Base-by-base conservation (phyloP, 768 basidiomycete genomes). In the Rhodosporidiobolus odoratus region DNA sequence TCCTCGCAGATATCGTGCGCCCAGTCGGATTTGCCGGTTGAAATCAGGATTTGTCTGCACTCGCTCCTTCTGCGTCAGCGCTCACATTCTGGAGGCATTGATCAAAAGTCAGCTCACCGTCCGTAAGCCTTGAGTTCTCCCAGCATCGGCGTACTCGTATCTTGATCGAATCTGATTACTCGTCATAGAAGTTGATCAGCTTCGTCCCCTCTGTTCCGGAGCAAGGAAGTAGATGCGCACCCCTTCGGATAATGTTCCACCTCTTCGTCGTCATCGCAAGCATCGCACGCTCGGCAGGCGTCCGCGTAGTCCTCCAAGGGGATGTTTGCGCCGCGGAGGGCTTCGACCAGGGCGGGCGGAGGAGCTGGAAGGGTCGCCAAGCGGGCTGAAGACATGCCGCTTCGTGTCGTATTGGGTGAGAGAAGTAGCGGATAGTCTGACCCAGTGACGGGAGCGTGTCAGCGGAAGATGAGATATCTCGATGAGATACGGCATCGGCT, bases 1-100 rank as follows among this genome's bases (percentile, higher is more conserved):
- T 85, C 88, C 67, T 87, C 85, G 4, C 89, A 88, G 68, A 97
- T 86, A 52, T 92, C 87, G 50, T 83, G 83, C 47, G 86, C 85
- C 94, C 94, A 97, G 81, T 98, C 92, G 27, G 86, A 83, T 80
- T 89, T 87, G 10, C 92, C 92, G 0, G 92, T 95, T 2, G 91
- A 93, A 62, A 97, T 89, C 41, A 97, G 83, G 41, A 95, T 83
- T 88, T 93, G 78, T 54, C 70, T 68, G 58, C 25, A n/a, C 3
- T 5, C 4, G 15, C 16, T n/a, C n/a, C n/a, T 2, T 7, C 3
- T 27, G 15, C 12, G 3, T 17, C 27, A 13, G 4, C 4, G 7
- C 16, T 21, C 30, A 43, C 30, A 30, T 27, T n/a, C 9, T 2
- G 8, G 12, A 34, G 15, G 35, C 8, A 4, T 2, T 17, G 43